A percentile compares a stretch with the other conserved stretches of the same genome.
These are phyloP conservation scores for Phytophthora foliorum DNA, from an alignment of 352 stramenopile genomes.

Conservation along the genomic window DNA sequence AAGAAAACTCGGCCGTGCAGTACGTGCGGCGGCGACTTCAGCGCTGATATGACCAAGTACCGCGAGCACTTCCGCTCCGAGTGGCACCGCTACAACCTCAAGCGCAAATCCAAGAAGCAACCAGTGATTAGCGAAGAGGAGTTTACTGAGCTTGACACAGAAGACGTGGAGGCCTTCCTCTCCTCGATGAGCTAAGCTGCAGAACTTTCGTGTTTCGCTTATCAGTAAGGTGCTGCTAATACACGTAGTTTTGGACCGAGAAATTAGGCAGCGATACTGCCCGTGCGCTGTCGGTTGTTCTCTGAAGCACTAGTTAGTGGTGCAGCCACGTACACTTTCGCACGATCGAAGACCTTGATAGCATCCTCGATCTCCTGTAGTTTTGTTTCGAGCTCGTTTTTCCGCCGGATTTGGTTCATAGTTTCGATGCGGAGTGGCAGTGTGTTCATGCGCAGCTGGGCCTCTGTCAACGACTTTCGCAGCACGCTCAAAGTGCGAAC, in stretches of 20 bases:
- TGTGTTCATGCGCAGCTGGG: slow-evolving; percentile 72
- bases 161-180: slow-evolving; percentile 74
- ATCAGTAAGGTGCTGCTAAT: slow-evolving; percentile 21
- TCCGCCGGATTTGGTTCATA: slow-evolving; percentile 77
- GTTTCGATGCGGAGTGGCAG: slow-evolving; percentile 91
- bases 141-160: slow-evolving; percentile 61
- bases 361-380: slow-evolving; percentile 92
- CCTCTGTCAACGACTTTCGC: slow-evolving; percentile 64
- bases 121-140: slow-evolving; percentile 74
- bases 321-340: slow-evolving; percentile 88
- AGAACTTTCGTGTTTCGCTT: slow-evolving; percentile 25
- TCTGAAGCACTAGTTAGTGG: slow-evolving; percentile 31
- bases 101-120: slow-evolving; percentile 94
- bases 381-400: slow-evolving; percentile 85
- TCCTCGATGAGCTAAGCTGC: slow-evolving; percentile 65
- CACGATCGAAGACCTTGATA: slow-evolving; percentile 88
- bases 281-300: slow-evolving; percentile 27
- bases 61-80: slow-evolving; percentile 96
- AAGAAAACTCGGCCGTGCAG: slow-evolving; percentile 87
- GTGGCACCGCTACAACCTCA: slow-evolving; percentile 98
- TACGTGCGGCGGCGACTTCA: slow-evolving; percentile 95
- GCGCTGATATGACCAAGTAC: slow-evolving; percentile 83
- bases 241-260: slow-evolving; percentile 15
- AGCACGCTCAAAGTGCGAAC: slow-evolving; percentile 76
- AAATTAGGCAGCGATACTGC: slow-evolving; percentile 36